A percentile compares a stretch with the other conserved stretches of the same genome.
Evolutionary conservation across 2,329 filamentous ascomycete genomes (phyloP).

Genomic region (Triangularia setosa): DNA sequence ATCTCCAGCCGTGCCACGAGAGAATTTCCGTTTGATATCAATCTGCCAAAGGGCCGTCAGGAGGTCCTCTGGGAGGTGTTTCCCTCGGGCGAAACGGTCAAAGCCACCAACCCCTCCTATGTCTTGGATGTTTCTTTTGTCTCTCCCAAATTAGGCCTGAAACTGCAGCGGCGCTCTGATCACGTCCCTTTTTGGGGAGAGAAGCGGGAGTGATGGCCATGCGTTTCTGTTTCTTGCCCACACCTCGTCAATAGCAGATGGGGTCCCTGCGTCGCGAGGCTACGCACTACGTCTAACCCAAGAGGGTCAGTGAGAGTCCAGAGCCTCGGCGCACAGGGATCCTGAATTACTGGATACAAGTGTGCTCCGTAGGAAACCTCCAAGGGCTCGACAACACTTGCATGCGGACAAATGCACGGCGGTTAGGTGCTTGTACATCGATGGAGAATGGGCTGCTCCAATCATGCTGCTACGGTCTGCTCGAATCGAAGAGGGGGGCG

Average conservation of each 20-base stretch:
- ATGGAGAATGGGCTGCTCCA: constrained; percentile 21
- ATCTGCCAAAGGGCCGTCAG: background rate
- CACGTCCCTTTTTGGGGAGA: background rate
- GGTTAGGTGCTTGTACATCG: constrained; percentile 30
- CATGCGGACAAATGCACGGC: constrained; percentile 32
- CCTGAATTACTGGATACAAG: constrained; percentile 13
- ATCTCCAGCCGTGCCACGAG: background rate
- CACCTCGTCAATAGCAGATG: background rate
- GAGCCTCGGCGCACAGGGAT: constrained; percentile 22
- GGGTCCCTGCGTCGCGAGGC: constrained; percentile 2
- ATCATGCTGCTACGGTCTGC: constrained; percentile 17
- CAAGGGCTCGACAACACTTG: constrained; percentile 23
- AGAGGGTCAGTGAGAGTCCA: background rate
- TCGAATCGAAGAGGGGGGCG: constrained; percentile 7
- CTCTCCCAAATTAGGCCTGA: constrained; percentile 11
- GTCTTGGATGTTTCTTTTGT: background rate
- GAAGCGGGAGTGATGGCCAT: background rate
- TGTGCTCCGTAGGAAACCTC: constrained; percentile 11
- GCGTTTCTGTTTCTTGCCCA: constrained; percentile 2
- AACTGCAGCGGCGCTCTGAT: constrained; percentile 6
- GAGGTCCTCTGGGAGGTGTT: background rate
- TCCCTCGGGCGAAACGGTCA: background rate
- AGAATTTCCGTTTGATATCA: background rate
- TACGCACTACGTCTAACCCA: background rate
- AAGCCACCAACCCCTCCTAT: constrained; percentile 7